A percentile compares a stretch with the other conserved stretches of the same genome.
Evolutionary conservation across 306 rosid genomes (phyloP).

Genomic region (Chamaecrista fasciculata): DNA sequence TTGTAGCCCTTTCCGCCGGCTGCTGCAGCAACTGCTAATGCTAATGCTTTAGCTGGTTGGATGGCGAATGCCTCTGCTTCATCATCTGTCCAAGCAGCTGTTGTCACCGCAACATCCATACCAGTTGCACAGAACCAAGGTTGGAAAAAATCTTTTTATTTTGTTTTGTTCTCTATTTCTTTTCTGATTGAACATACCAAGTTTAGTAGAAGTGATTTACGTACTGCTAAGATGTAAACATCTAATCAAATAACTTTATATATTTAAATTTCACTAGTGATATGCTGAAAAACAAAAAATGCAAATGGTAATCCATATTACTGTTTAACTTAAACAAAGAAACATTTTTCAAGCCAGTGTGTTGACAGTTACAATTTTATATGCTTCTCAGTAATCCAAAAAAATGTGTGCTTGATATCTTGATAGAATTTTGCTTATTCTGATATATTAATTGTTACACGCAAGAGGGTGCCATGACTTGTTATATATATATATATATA

Average conservation of each 20-base stretch:
- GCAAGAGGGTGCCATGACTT: slow-evolving; percentile 21
- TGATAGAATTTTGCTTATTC: slow-evolving; percentile 20
- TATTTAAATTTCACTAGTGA: neutral
- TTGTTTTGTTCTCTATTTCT: neutral
- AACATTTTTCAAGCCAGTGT: neutral
- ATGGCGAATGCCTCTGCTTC: slow-evolving; percentile 89
- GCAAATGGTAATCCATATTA: neutral
- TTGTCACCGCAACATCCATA: slow-evolving; percentile 76
- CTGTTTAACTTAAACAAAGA: slow-evolving; percentile 3
- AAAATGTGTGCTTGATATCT: slow-evolving; percentile 6
- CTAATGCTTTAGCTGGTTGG: slow-evolving; percentile 90
- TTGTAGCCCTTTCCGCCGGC: slow-evolving; percentile 70
- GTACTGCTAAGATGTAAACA: neutral
- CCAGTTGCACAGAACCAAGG: slow-evolving; percentile 92
- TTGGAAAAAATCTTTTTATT: slow-evolving; percentile 21
- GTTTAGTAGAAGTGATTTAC: neutral
- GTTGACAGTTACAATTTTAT: slow-evolving; percentile 17
- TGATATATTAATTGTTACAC: neutral
- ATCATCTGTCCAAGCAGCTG: slow-evolving; percentile 91
- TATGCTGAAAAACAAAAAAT: neutral
- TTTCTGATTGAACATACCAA: neutral
- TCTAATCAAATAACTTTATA: neutral
- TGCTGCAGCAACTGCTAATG: slow-evolving; percentile 64
- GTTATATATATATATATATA: no score
- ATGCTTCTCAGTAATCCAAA: slow-evolving; percentile 14